Percentiles rank a stretch among this genome's conserved stretches.
phyloP scores from a whole-genome alignment of 345 rosid species.

The Cardamine chenopodiifolia region DNA sequence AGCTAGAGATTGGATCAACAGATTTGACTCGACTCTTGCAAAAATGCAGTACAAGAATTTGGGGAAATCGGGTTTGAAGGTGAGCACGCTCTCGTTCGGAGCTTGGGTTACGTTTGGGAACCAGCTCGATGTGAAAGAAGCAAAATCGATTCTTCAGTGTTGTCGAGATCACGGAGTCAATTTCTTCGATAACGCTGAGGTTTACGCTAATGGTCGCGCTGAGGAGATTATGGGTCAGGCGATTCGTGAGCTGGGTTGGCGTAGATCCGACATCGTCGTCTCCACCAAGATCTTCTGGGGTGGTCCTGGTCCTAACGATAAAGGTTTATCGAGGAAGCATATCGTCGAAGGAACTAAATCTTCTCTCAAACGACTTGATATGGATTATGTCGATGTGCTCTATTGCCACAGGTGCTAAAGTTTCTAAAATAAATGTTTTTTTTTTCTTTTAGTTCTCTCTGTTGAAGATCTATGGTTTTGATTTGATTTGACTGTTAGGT shows the following conservation, averaged over 20 bases:
- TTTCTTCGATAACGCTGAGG: slow-evolving; percentile 99
- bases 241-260: slow-evolving; percentile 97
- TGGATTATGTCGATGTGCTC: slow-evolving; percentile 87
- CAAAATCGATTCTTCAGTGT: slow-evolving; percentile 87
- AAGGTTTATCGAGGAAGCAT: slow-evolving; percentile 88
- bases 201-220: slow-evolving; percentile 94
- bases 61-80: slow-evolving; percentile 88
- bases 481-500: slow-evolving; percentile 9
- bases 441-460: too few species aligned
- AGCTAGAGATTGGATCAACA: slow-evolving; percentile 14
- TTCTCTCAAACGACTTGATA: slow-evolving; percentile 86
- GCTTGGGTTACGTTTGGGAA: slow-evolving; percentile 98
- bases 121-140: slow-evolving; percentile 96
- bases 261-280: slow-evolving; percentile 83
- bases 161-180: slow-evolving; percentile 91
- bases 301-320: slow-evolving; percentile 93
- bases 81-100: slow-evolving; percentile 89
- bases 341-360: slow-evolving; percentile 92
- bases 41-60: slow-evolving; percentile 87
- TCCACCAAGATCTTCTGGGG: slow-evolving; percentile 99
- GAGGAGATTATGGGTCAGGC: slow-evolving; percentile 99
- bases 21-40: not conserved
- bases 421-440: too few species aligned
- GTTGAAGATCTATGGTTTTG: slow-evolving; percentile 15
- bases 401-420: slow-evolving; percentile 70